Evolutionary conservation across 2,329 filamentous ascomycete species (phyloP).

Genomic region (Phialocephala subalpina): DNA sequence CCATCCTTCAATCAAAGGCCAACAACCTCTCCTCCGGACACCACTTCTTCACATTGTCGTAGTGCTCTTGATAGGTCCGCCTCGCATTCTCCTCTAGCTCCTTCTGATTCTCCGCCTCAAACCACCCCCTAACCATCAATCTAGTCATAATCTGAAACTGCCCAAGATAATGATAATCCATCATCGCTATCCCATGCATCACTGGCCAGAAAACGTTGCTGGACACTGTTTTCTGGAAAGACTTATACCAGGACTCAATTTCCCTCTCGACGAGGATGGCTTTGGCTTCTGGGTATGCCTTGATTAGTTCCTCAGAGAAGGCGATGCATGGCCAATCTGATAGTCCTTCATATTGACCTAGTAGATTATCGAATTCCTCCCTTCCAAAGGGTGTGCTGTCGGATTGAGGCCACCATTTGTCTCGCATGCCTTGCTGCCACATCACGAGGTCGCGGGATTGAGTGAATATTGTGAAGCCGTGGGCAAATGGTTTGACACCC

Average conservation of each 20-base stretch:
- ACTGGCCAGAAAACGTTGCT: constrained; percentile 3
- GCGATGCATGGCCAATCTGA: constrained; percentile 4
- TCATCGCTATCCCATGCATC: background rate
- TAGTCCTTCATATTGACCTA: background rate
- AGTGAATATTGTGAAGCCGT: background rate
- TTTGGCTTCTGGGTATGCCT: background rate
- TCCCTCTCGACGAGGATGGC: background rate
- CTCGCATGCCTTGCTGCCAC: constrained; percentile 1
- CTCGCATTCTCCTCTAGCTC: background rate
- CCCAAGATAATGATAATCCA: constrained; percentile 5
- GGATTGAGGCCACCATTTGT: background rate
- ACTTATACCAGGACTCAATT: constrained; percentile 2
- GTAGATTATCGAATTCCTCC: constrained; percentile 1
- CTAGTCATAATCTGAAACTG: constrained; percentile 6
- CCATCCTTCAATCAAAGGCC: background rate
- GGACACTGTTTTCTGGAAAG: background rate
- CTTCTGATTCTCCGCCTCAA: background rate
- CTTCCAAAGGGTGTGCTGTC: background rate
- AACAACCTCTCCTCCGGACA: background rate
- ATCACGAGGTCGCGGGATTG: background rate
- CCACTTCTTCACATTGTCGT: background rate
- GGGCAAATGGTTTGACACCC: background rate
- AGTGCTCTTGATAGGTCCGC: background rate
- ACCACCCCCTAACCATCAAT: background rate
- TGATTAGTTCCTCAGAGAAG: background rate